These are phyloP conservation scores for Blastomyces gilchristii DNA, from an alignment of 2,329 filamentous ascomycete species.

Conservation along the genomic window DNA sequence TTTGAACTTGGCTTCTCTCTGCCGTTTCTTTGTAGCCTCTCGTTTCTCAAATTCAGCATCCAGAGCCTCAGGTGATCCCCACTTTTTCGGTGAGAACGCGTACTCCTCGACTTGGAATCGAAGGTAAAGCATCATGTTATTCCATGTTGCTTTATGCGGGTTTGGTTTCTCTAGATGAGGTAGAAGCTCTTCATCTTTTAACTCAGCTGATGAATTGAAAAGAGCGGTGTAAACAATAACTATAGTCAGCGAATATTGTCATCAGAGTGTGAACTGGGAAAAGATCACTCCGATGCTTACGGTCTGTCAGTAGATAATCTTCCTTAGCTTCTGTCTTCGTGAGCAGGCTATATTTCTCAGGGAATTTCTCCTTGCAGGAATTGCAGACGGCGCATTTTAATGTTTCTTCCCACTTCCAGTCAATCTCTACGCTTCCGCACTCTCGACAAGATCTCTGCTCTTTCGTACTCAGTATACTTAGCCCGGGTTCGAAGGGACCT, in stretches of 20 bases:
- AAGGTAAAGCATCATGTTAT: conserved; percentile 97
- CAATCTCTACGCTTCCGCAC: conserved; percentile 75
- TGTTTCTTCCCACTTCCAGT: conserved; percentile 87
- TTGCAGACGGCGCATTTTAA: conserved; percentile 68
- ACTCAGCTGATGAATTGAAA: conserved; percentile 52
- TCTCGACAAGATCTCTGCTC: conserved; percentile 69
- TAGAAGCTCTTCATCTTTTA: conserved; percentile 77
- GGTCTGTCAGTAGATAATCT: conserved; percentile 89
- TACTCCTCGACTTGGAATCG: conserved; percentile 92
- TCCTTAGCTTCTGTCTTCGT: conserved; percentile 95
- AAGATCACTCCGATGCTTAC: conserved; percentile 41
- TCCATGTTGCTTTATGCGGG: conserved; percentile 90
- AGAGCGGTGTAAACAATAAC: not conserved
- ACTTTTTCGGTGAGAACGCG: conserved; percentile 70
- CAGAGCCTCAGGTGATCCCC: conserved; percentile 75
- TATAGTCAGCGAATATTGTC: conserved; percentile 10
- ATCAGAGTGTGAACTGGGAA: not conserved
- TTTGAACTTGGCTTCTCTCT: conserved; percentile 87
- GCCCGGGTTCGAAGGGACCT: conserved; percentile 77
- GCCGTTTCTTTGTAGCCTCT: conserved; percentile 65
- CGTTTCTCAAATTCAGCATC: conserved; percentile 81
- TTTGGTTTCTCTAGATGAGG: conserved; percentile 85
- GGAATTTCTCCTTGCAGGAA: conserved; percentile 75
- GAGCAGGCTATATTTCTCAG: conserved; percentile 87
- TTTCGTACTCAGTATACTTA: conserved; percentile 61